These are phyloP conservation scores for Nitzschia sp. DNA, from an alignment of 108 stramenopile genomes.

Conservation along the genomic window DNA sequence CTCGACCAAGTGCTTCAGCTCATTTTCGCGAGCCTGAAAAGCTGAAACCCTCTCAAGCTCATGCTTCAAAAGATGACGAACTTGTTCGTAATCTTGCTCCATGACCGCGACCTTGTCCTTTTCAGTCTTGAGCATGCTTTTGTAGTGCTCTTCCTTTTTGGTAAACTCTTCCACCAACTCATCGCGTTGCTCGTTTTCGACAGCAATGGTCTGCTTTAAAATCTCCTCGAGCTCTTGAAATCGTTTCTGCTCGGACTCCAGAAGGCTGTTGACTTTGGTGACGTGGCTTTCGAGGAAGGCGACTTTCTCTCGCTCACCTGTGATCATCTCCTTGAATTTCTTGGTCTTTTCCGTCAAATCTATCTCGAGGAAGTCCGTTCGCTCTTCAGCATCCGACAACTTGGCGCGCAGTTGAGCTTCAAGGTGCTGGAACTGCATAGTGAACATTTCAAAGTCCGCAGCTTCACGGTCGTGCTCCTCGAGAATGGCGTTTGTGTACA, in stretches of 20 bases:
- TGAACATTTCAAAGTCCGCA: slow-evolving; percentile 29
- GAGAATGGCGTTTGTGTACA: slow-evolving; percentile 41
- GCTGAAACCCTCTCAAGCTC: slow-evolving; percentile 23
- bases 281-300: slow-evolving; percentile 39
- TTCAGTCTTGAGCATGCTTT: slow-evolving; percentile 22
- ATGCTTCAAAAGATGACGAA: slow-evolving; percentile 13
- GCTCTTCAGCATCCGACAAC: slow-evolving; percentile 17
- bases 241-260: slow-evolving; percentile 38
- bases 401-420: slow-evolving; percentile 29
- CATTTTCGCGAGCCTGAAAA: slow-evolving; percentile 27
- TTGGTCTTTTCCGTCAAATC: slow-evolving; percentile 10
- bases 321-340: slow-evolving; percentile 15
- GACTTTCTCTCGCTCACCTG: slow-evolving; percentile 33
- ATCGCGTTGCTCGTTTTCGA: slow-evolving; percentile 37
- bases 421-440: slow-evolving; percentile 31
- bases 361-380: slow-evolving; percentile 10
- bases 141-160: slow-evolving; percentile 32
- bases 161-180: slow-evolving; percentile 23
- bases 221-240: slow-evolving; percentile 39
- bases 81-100: slow-evolving; percentile 25
- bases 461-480: slow-evolving; percentile 39
- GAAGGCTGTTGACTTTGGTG: slow-evolving; percentile 31
- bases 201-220: slow-evolving; percentile 40
- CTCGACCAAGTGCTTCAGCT: slow-evolving; percentile 22
- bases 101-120: slow-evolving; percentile 15